phyloP scores from a whole-genome alignment of 2,329 filamentous ascomycete species.

The Pleochaeta shiraiana region DNA sequence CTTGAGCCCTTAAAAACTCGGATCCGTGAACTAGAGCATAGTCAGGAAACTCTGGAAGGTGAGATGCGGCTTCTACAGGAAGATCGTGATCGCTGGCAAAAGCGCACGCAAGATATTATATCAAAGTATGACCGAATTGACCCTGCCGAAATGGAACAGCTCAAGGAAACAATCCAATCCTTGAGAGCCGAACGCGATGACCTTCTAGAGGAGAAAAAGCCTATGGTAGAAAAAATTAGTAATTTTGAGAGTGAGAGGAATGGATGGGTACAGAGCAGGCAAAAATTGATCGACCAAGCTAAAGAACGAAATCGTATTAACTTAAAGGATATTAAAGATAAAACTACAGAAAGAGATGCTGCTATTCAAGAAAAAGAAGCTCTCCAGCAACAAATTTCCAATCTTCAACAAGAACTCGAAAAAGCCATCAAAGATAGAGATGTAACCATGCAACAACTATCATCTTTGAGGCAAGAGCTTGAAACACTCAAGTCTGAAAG shows the following conservation, averaged over 20 bases:
- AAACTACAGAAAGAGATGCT: slow-evolving; percentile 23
- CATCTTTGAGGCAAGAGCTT: slow-evolving; percentile 20
- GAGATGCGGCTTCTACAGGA: slow-evolving; percentile 78
- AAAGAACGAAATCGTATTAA: slow-evolving; percentile 36
- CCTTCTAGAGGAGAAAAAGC: slow-evolving; percentile 18
- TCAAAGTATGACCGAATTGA: slow-evolving; percentile 93
- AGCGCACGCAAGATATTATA: slow-evolving; percentile 85
- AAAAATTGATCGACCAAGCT: slow-evolving; percentile 36
- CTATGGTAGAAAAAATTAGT: slow-evolving; percentile 30
- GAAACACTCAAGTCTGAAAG: slow-evolving; percentile 23
- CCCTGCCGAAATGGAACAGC: slow-evolving; percentile 72
- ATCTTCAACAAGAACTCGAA: slow-evolving; percentile 27
- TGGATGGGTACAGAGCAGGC: slow-evolving; percentile 29
- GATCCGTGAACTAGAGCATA: slow-evolving; percentile 64
- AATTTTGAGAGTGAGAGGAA: slow-evolving; percentile 32
- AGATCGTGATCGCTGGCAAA: slow-evolving; percentile 87
- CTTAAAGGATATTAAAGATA: slow-evolving; percentile 30
- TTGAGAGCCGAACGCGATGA: slow-evolving; percentile 43
- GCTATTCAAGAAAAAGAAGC: slow-evolving; percentile 23
- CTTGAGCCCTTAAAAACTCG: slow-evolving; percentile 66
- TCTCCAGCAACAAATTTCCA: slow-evolving; percentile 16
- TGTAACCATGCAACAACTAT: slow-evolving; percentile 19
- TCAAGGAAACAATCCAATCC: slow-evolving; percentile 54
- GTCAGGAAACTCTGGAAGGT: slow-evolving; percentile 40
- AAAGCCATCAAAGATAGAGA: slow-evolving; percentile 21